Evolutionary conservation across 2,329 filamentous ascomycete species (phyloP), one percentile per base, ranked within the genome.

Genomic region (Pseudogymnoascus sp.): DNA sequence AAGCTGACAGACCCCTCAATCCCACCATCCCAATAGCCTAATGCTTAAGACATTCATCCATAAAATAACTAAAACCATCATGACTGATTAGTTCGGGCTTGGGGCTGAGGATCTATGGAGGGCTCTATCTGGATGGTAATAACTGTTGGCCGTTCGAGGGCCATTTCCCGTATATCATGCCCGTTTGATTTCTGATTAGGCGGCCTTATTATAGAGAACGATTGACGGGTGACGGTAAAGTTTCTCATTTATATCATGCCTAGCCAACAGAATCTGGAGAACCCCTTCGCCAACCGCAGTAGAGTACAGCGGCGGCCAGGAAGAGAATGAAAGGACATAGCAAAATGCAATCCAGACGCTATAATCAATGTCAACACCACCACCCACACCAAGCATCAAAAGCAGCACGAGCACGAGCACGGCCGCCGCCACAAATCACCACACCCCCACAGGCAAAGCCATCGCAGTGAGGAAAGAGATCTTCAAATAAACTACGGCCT

Each of bases 401-500:
- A 26, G 6, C 13, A 29, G 24, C 11, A 47, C 13, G 8, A 29
- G 24, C 11, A 47, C 13, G 8, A 29, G 21, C 11, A 29, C 0
- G 1, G 2, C 4, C 24, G 1, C 44, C 44, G 6, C 44, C 44
- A 29, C 44, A 31, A 29, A 60, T 60, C 44, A 31, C 44, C 24
- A 53, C 44, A 29, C 24, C 24, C 14, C 14, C 24, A 50, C 44
- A 53, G 14, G 14, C 7, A 53, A 53, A 53, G 24, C 50, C 26
- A 19, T 33, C 50, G 4, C 8, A 56, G 29, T 33, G 50, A 33
- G 50, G 29, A 63, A 70, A 71, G 70, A 65, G 65, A 72, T 69
- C 68, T 72, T 70, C 72, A 70, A 64, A 71, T 72, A 71, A 72
- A 74, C 71, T 73, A 73, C 71, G 71, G 50, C 72, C 71, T 73